phyloP scores from a whole-genome alignment of 2,329 filamentous ascomycete genomes.

The Xylaria sp. region DNA sequence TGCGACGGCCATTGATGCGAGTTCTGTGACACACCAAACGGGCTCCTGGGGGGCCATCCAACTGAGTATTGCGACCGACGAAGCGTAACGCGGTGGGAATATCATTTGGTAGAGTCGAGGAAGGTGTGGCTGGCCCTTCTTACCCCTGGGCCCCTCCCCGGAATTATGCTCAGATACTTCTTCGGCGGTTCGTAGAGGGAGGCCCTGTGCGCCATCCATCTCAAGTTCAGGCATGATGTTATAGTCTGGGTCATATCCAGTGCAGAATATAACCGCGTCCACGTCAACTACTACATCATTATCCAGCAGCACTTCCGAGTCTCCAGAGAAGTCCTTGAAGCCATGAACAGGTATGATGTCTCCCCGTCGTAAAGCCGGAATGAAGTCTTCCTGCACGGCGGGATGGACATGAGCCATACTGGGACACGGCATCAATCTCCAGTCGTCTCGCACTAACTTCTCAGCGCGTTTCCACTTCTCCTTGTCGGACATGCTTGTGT shows the following conservation, averaged over 20 bases:
- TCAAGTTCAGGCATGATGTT: slow-evolving; percentile 43
- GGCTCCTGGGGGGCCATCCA: slow-evolving; percentile 41
- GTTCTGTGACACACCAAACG: slow-evolving; percentile 41
- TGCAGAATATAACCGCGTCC: slow-evolving; percentile 43
- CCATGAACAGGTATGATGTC: slow-evolving; percentile 38
- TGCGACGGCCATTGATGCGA: slow-evolving; percentile 55
- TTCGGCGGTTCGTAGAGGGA: slow-evolving; percentile 28
- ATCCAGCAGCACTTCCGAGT: slow-evolving; percentile 33
- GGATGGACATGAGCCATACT: slow-evolving; percentile 39
- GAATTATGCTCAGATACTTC: background rate
- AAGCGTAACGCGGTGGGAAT: slow-evolving; percentile 42
- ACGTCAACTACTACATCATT: slow-evolving; percentile 36
- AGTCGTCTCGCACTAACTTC: slow-evolving; percentile 35
- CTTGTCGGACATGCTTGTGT: background rate
- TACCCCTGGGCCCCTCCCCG: background rate
- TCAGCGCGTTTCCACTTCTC: slow-evolving; percentile 33
- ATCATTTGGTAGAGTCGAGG: slow-evolving; percentile 43
- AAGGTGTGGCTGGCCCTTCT: slow-evolving; percentile 30
- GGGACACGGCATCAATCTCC: slow-evolving; percentile 36
- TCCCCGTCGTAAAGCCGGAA: slow-evolving; percentile 37
- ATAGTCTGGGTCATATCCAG: slow-evolving; percentile 41
- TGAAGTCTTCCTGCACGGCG: slow-evolving; percentile 42
- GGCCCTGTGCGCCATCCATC: slow-evolving; percentile 40
- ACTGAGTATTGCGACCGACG: slow-evolving; percentile 41
- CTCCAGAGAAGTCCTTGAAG: slow-evolving; percentile 39